These are phyloP conservation scores for Lipomyces yamanashiensis DNA, from an alignment of 805 yeast species.

Conservation along the genomic window DNA sequence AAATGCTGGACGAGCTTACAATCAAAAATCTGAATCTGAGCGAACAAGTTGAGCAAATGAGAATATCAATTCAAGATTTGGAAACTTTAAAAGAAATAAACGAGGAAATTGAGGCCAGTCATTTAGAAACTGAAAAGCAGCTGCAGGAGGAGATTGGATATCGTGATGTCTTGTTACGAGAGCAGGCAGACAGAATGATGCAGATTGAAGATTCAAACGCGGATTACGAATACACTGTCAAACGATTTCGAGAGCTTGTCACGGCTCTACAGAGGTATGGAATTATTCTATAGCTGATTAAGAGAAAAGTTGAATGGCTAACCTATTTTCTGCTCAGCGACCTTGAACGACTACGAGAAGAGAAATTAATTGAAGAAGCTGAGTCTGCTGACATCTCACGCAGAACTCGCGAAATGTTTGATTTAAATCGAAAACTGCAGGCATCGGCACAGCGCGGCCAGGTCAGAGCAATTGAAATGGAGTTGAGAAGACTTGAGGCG, in stretches of 20 bases:
- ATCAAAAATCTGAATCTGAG: slow-evolving; percentile 48
- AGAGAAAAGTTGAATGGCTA: neutral
- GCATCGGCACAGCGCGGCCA: slow-evolving; percentile 29
- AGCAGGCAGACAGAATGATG: slow-evolving; percentile 23
- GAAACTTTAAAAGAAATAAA: slow-evolving; percentile 59
- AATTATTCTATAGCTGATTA: no score
- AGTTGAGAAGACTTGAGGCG: slow-evolving; percentile 38
- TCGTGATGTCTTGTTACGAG: slow-evolving; percentile 29
- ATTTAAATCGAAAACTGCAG: slow-evolving; percentile 38
- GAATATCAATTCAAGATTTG: slow-evolving; percentile 54
- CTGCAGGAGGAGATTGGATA: slow-evolving; percentile 48
- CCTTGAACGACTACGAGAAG: slow-evolving; percentile 33
- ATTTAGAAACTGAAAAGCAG: slow-evolving; percentile 51
- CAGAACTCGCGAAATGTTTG: slow-evolving; percentile 35
- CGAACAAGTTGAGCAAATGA: slow-evolving; percentile 47
- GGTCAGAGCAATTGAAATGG: slow-evolving; percentile 39
- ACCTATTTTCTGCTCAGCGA: slow-evolving; percentile 27
- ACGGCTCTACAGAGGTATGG: slow-evolving; percentile 37
- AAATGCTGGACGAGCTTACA: slow-evolving; percentile 47
- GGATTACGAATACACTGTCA: slow-evolving; percentile 34
- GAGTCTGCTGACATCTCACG: slow-evolving; percentile 28
- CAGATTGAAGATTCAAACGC: slow-evolving; percentile 27
- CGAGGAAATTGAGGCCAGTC: slow-evolving; percentile 56
- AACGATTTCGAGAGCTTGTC: slow-evolving; percentile 41
- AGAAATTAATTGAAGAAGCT: slow-evolving; percentile 25